Base-by-base conservation (phyloP, 257 asterid species). In the Jacaranda copaia region DNA sequence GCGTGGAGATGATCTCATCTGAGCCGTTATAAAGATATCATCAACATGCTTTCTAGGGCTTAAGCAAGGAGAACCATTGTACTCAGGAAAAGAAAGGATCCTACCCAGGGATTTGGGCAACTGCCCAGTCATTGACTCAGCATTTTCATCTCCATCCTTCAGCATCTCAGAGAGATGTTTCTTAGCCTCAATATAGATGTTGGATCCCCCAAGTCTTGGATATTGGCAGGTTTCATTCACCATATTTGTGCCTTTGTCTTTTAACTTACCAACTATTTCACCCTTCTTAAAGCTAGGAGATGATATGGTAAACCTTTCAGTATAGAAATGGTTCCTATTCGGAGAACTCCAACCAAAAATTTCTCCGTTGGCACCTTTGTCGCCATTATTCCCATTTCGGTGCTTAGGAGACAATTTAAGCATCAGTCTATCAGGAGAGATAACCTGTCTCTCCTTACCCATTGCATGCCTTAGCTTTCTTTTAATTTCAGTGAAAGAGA, bases 101-200 rank as follows among this genome's bases (percentile, higher is more conserved):
- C 92, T 81, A 58, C 98, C 97, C 32, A 96, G 91, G 59, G 98
- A 72, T 74, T 83, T 90, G 43, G 93, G 87, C 76, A 82, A 59
- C 73, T 81, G 83, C 74, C 86, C 82, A 36, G 85, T 77, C 64
- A 42, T 59, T 19, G 75, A 71, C 79, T 86, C 89, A 52, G 84
- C 64, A 36, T 83, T 81, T 58, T 83, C 87, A 0, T 82, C 90
- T 57, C 87, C 94, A 55, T 65, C 80, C 78, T 77, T 84, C 60
- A 93, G 81, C 91, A 93, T 89, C 85, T 96, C 99, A 6, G 88
- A 84, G 18, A 96, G 93, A 87, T 90, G 98, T 62, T 96, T 93
- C 91, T 82, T 93, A 59, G 98, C 99, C 88, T 96, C 97, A 3
- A 84, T 71, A 75, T 96, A 90, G 77, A 96, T 84, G 84, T 81